These are phyloP conservation scores for Ramichloridium luteum DNA, from an alignment of 2,329 filamentous ascomycete genomes.

Conservation along the genomic window DNA sequence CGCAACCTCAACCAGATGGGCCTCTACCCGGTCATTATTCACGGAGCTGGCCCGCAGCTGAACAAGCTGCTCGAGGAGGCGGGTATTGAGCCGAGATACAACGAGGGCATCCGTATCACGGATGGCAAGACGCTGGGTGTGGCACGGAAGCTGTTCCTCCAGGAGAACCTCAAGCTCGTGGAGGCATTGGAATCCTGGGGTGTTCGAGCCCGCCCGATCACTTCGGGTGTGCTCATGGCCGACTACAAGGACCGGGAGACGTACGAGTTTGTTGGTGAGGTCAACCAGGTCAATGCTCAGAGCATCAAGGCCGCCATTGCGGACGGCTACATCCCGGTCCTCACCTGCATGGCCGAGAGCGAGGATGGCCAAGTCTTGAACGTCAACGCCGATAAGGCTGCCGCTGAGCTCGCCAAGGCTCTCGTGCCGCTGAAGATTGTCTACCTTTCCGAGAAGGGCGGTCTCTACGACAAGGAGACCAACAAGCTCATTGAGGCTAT, in stretches of 20 bases:
- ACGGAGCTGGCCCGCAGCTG: constrained; percentile 88
- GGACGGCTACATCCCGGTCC: constrained; percentile 79
- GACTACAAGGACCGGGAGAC: constrained; percentile 95
- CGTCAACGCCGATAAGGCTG: constrained; percentile 94
- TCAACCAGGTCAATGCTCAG: constrained; percentile 79
- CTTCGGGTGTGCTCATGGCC: constrained; percentile 77
- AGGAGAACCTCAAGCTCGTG: constrained; percentile 88
- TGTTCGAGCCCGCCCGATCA: constrained; percentile 78
- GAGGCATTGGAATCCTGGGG: constrained; percentile 83
- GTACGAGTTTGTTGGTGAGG: constrained; percentile 91
- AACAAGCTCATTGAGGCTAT: constrained; percentile 93
- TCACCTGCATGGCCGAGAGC: constrained; percentile 94
- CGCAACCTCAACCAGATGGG: constrained; percentile 91
- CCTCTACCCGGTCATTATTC: constrained; percentile 87
- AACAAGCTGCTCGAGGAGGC: constrained; percentile 83
- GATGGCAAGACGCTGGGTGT: constrained; percentile 89
- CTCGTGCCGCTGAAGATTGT: constrained; percentile 94
- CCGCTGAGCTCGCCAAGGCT: constrained; percentile 77
- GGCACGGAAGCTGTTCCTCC: constrained; percentile 81
- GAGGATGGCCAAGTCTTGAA: constrained; percentile 86
- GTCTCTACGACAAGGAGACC: constrained; percentile 85
- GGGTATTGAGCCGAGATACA: constrained; percentile 87
- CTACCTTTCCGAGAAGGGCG: constrained; percentile 96
- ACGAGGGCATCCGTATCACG: constrained; percentile 91
- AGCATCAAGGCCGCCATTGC: constrained; percentile 86